Base-by-base conservation (phyloP, 2,329 filamentous ascomycete genomes). In the Colletotrichum sidae region DNA sequence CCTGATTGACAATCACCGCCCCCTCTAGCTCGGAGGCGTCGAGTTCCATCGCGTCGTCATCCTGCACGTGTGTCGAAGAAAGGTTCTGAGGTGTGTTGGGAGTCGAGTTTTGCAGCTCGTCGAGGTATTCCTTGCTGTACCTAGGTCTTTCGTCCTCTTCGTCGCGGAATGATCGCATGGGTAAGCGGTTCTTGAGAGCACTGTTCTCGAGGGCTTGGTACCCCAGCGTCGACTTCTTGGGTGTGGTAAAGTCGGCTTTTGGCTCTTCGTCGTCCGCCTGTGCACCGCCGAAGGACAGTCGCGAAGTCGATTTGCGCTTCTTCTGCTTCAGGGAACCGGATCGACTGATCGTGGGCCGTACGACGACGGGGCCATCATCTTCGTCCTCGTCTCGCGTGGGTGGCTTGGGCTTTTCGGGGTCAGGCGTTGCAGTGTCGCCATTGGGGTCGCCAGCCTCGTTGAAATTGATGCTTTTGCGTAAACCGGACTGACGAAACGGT, bases 71-170 rank as follows among this genome's bases (percentile, higher is more conserved):
- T 8, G 82, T 67, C 0, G 78, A 78, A 0, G 81, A 80, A 1
- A 90, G 72, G 64, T 92, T 86, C 68, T 88, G 90, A 0, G 94
- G 94, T 0, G 92, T 94, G 33, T 90, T 92, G 0, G 93, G 94
- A 0, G 94, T 97, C 11, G 92, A 94, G 65, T 89, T 91, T 68
- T 93, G 92, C 12, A 99, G 84, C 75, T 97, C 93, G 39, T 92
- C 89, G 17, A 99, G 83, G 69, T 95, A 93, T 71, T 96, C 93
- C 72, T 92, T 92, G 80, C 87, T 96, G 76, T 99, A 98, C 64
- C 82, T 91, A 0, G 93, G 94, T 42, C 91, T 83, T 55, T 90
- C 90, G 13, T 91, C 88, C 12, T 92, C 89, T 10, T 78, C 79
- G 25, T 66, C 65, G 12, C 88, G 85, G 6, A 83, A 80, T 1